Conservation (phyloP, 2,329 filamentous ascomycete genomes). For the Fusarium sublunatum region DNA sequence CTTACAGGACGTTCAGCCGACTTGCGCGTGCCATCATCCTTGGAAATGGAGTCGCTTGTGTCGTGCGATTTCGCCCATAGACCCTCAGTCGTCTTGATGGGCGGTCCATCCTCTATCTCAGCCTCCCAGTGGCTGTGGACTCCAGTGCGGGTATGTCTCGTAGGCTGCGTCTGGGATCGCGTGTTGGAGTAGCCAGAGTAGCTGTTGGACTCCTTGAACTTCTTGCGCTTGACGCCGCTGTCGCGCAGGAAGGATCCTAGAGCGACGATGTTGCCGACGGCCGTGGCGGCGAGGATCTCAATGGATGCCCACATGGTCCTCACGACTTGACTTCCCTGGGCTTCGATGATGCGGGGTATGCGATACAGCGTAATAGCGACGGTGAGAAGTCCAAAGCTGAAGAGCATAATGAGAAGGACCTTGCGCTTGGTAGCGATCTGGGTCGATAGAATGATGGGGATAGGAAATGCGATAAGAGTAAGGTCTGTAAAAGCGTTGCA, state of each 20-base stretch:
- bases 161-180: constrained; percentile 39
- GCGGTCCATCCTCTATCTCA: constrained; percentile 32
- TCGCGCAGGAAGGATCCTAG: constrained; percentile 91
- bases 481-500: constrained; percentile 88
- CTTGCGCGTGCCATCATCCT: constrained; percentile 34
- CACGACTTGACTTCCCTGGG: constrained; percentile 79
- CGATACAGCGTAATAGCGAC: constrained; percentile 82
- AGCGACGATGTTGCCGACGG: constrained; percentile 85
- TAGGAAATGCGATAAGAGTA: constrained; percentile 83
- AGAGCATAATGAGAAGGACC: constrained; percentile 78
- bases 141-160: constrained; percentile 35
- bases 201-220: constrained; percentile 72
- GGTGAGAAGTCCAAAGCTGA: constrained; percentile 80
- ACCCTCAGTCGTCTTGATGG: constrained; percentile 41
- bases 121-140: constrained; percentile 43
- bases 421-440: constrained; percentile 81
- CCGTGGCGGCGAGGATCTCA: constrained; percentile 86
- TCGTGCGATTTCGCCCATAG: constrained; percentile 41
- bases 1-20: constrained; percentile 34
- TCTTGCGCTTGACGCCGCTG: constrained; percentile 84
- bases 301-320: constrained; percentile 87
- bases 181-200: constrained; percentile 45
- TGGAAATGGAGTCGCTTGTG: constrained; percentile 34
- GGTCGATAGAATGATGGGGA: constrained; percentile 85
- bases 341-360: constrained; percentile 76